Base-by-base conservation (phyloP, 1,284 basidiomycete genomes). In the Coriolopsis trogii region DNA sequence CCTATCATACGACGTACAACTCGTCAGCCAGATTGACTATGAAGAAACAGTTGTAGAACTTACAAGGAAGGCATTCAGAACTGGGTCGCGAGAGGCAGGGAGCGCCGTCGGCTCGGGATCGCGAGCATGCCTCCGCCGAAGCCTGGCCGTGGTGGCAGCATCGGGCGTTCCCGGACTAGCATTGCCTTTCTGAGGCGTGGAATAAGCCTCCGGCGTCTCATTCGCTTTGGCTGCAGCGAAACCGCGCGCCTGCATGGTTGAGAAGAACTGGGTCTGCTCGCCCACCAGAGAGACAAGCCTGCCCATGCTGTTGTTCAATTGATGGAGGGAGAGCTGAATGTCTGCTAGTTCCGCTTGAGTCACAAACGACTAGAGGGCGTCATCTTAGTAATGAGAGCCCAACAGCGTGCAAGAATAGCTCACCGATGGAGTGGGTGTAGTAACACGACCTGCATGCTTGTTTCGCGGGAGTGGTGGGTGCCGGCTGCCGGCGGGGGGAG, bases 211-310 rank as follows among this genome's bases (percentile, higher is more conserved):
- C 4, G 4, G 30, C 4, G 13, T n/a, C n/a, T n/a, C n/a, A n/a
- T n/a, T n/a, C n/a, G n/a, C n/a, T n/a, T n/a, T n/a, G n/a, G n/a
- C n/a, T n/a, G n/a, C n/a, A n/a, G n/a, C n/a, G n/a, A n/a, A 5
- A 16, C 44, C 44, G 3, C 34, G 34, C 2, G 24, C 25, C 18
- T 38, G 44, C 26, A 38, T 10, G 2, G 44, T 46, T 4, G 44
- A 46, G 36, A 46, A 46, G 36, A 38, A 46, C 36, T 38, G 31
- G 4, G 25, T 38, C n/a, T 46, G 44, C 12, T 46, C 34, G 34
- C 25, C 23, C 9, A 46, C 16, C 31, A 46, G 15, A 6, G 24
- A 6, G n/a, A 46, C 44, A 8, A 46, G 44, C 1, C 36, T 23
- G 8, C 34, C 34, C 8, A 46, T 28, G 44, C 29, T 38, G n/a